Base-by-base conservation (phyloP, 805 yeast species). In the Yamadazyma endophytica region DNA sequence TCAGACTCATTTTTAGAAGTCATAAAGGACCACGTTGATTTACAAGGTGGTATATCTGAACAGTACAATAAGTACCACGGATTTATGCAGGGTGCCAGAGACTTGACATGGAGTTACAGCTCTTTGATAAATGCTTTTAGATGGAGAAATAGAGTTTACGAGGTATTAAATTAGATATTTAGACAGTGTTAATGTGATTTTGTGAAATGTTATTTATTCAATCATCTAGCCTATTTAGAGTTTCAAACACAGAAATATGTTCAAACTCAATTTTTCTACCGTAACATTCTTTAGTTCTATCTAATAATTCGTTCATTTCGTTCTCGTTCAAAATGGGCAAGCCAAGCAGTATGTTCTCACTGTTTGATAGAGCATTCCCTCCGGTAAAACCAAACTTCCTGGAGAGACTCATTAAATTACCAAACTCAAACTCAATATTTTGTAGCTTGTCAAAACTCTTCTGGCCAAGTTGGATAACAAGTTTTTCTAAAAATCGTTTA, bases 61-160 rank as follows among this genome's bases (percentile, higher is more conserved):
- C 96, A 90, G 51, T 86, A 87, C 55, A 86, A 84, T 58, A 77
- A 73, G 48, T 71, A 78, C 46, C 76, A 71, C 24, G 97, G 97
- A 0, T 87, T 58, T 53, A 76, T 87, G 82, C 82, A 80, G 55
- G 97, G 97, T 5, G 97, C 97, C 0, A 58, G 62, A 33, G 75
- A 84, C 46, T 72, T 90, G 44, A 89, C 97, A 4, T 90, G 97
- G 97, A 82, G 94, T 39, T 86, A 86, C 52, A 76, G 87, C 19
- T 71, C 95, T 4, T 74, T 83, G 27, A 79, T 82, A 77, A 72
- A 76, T 43, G 76, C 90, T 8, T 61, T 73, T 35, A 68, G 79
- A 52, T 75, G 84, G 79, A 77, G 92, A 28, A n/a, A 22, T 3
- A 35, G 28, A 13, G 24, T 28, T 12, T 12, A 8, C 13, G n/a